A percentile compares a stretch with the other conserved stretches of the same genome.
phyloP scores from a whole-genome alignment of 768 basidiomycete genomes.

The Russula foetens region DNA sequence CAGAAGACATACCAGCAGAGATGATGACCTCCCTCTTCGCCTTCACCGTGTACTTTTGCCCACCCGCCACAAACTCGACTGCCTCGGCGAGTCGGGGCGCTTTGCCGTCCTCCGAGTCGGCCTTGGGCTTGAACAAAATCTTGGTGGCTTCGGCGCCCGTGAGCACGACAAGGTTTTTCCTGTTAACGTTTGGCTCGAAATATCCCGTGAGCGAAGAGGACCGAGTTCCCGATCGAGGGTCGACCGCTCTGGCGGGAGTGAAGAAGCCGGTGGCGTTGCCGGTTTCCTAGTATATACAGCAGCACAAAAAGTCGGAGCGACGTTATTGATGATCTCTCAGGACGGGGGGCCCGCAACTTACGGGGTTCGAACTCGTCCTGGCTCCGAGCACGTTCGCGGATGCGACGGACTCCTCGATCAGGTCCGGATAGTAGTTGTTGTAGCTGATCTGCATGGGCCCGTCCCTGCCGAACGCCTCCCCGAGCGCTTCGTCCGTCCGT shows the following conservation, averaged over 20 bases:
- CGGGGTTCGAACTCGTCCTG: slow-evolving; percentile 11
- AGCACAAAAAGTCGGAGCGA: background rate
- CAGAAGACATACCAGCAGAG: slow-evolving; percentile 21
- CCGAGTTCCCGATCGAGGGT: slow-evolving; percentile 16
- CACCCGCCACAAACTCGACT: slow-evolving; percentile 27
- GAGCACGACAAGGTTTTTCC: slow-evolving; percentile 16
- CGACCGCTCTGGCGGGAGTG: slow-evolving; percentile 17
- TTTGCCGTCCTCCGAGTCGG: slow-evolving; percentile 1
- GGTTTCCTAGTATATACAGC: background rate
- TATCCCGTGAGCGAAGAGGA: slow-evolving; percentile 18
- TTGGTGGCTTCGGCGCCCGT: slow-evolving; percentile 15
- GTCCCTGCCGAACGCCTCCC: background rate
- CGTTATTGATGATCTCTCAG: too few relatives aligned
- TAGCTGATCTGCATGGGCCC: slow-evolving; percentile 18
- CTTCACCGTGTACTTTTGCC: slow-evolving; percentile 26
- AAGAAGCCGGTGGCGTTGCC: slow-evolving; percentile 17
- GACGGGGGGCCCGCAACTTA: background rate
- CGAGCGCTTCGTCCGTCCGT: background rate
- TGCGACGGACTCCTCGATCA: slow-evolving; percentile 16
- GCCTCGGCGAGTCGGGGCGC: slow-evolving; percentile 25
- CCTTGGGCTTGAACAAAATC: slow-evolving; percentile 3
- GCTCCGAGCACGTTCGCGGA: slow-evolving; percentile 14
- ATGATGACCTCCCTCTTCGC: slow-evolving; percentile 37
- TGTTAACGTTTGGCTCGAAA: slow-evolving; percentile 14
- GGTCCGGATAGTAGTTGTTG: slow-evolving; percentile 16